These are phyloP conservation scores for Pseudopediastrum boryanum DNA, from an alignment of 139 green algal genomes.

Conservation along the genomic window DNA sequence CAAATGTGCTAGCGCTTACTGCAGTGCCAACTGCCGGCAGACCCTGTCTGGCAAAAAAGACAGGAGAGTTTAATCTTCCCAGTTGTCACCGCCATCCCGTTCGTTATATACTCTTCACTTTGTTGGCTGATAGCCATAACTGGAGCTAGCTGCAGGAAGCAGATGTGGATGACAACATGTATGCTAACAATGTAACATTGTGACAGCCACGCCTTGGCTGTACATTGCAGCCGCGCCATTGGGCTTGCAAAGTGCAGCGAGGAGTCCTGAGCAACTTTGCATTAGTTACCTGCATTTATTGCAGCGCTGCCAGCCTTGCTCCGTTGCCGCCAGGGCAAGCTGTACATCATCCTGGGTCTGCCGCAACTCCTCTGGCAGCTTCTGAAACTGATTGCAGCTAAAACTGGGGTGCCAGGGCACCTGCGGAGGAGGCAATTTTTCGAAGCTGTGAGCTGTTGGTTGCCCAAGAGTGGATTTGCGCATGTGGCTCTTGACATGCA, in stretches of 20 bases:
- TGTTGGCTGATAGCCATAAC: too few relatives aligned
- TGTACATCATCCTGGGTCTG: neutral
- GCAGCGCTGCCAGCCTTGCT: neutral
- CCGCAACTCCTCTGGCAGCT: slow-evolving; percentile 1
- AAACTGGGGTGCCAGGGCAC: neutral
- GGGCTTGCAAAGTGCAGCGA: neutral
- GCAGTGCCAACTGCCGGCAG: too few relatives aligned
- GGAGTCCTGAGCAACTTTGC: neutral
- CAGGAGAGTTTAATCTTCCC: too few relatives aligned
- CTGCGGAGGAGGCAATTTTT: neutral
- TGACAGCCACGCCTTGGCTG: neutral
- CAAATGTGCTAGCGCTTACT: too few relatives aligned
- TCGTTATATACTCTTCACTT: too few relatives aligned
- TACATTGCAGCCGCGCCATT: neutral
- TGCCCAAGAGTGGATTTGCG: neutral
- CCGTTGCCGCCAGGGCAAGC: neutral
- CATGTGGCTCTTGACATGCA: neutral
- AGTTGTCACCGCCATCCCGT: too few relatives aligned
- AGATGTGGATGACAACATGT: neutral
- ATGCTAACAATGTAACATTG: neutral
- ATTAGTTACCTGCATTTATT: neutral
- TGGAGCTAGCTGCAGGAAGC: too few relatives aligned
- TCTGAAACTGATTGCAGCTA: neutral
- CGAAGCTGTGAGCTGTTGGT: neutral
- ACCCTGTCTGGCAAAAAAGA: too few relatives aligned